phyloP scores from a whole-genome alignment of 176 grass and related monocot genomes.

The Calamus simplicifolius region DNA sequence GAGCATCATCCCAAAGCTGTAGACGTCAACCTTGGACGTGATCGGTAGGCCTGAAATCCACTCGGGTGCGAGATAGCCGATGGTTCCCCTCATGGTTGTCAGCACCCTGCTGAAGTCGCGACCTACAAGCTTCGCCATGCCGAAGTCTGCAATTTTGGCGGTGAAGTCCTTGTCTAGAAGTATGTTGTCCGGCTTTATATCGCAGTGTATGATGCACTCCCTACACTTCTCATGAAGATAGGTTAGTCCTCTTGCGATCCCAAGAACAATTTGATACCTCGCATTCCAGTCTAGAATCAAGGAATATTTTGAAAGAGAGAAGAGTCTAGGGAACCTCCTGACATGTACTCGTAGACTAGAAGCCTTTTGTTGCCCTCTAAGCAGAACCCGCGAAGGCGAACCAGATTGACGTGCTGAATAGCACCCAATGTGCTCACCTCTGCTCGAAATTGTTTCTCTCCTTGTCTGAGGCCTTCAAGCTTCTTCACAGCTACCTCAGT shows the following conservation, averaged over 20 bases:
- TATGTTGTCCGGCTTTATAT: conserved; percentile 42
- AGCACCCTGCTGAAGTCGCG: conserved; percentile 28
- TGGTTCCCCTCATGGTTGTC: conserved; percentile 31
- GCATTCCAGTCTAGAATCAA: conserved; percentile 21
- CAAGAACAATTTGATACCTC: conserved; percentile 24
- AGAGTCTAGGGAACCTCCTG: conserved; percentile 22
- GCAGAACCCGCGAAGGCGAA: conserved; percentile 22
- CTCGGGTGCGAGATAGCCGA: conserved; percentile 33
- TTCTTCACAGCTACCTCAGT: conserved; percentile 31
- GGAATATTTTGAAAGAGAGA: conserved; percentile 11
- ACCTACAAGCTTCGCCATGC: conserved; percentile 36
- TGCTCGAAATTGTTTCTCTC: conserved; percentile 33
- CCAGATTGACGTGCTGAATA: conserved; percentile 31
- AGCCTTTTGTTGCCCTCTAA: conserved; percentile 14
- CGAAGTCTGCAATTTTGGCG: conserved; percentile 34
- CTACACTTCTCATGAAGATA: conserved; percentile 36
- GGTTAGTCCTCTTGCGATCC: conserved; percentile 19
- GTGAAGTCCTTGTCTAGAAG: conserved; percentile 13
- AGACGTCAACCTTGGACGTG: conserved; percentile 24
- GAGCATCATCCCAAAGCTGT: conserved; percentile 38
- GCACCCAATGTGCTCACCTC: conserved; percentile 26
- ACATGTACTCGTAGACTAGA: conserved; percentile 37
- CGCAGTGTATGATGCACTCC: conserved; percentile 32
- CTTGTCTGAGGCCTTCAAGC: conserved; percentile 28
- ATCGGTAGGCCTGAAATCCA: conserved; percentile 26